phyloP scores from a whole-genome alignment of 257 asterid genomes.

The Lycium ferocissimum region DNA sequence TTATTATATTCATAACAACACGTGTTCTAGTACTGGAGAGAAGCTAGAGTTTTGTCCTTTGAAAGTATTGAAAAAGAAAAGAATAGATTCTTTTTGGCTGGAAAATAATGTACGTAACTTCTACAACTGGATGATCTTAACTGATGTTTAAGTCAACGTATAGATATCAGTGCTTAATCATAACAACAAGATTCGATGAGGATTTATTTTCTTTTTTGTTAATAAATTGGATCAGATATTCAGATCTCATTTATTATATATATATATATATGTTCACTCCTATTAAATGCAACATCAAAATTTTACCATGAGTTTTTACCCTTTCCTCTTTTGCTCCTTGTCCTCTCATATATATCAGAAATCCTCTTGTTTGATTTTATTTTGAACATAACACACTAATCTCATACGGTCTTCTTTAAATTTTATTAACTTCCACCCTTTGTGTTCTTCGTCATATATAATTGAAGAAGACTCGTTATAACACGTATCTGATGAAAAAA shows the following conservation, averaged over 20 bases:
- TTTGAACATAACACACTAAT: too few species aligned
- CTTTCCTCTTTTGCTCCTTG: too few species aligned
- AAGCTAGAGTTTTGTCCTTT: background rate
- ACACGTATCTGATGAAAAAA: too few species aligned
- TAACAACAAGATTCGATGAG: background rate
- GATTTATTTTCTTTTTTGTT: background rate
- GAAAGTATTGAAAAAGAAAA: background rate
- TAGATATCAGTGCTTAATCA: conserved; percentile 1
- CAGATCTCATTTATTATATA: background rate
- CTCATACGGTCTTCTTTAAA: background rate
- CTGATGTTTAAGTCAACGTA: conserved; percentile 10
- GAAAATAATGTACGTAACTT: background rate
- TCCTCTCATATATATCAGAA: too few species aligned
- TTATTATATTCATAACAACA: conserved; percentile 13
- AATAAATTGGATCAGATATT: background rate
- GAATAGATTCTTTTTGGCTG: background rate
- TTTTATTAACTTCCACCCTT: background rate
- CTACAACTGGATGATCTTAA: background rate
- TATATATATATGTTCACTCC: too few species aligned
- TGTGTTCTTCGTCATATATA: background rate
- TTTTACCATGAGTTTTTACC: too few species aligned
- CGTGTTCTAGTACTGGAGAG: background rate
- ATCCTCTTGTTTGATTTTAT: too few species aligned
- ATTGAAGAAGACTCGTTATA: too few species aligned
- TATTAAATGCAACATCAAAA: too few species aligned